phyloP scores from a whole-genome alignment of 108 stramenopile species.

The Mayamaea pseudoterrestris region DNA sequence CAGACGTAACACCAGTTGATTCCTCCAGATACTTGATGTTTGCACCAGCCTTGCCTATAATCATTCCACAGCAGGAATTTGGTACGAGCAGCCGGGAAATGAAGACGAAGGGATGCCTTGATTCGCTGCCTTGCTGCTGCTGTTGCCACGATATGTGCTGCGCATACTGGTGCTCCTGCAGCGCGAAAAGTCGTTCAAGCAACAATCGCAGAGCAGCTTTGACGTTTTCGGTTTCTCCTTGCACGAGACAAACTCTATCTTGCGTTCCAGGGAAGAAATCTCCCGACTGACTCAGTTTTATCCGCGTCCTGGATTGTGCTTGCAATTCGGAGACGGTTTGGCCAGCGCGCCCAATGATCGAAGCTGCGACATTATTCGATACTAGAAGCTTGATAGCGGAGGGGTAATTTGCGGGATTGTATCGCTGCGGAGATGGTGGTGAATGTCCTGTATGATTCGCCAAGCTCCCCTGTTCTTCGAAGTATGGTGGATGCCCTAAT shows the following conservation, averaged over 20 bases:
- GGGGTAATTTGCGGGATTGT: slow-evolving; percentile 12
- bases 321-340: slow-evolving; percentile 68
- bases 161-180: slow-evolving; percentile 40
- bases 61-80: slow-evolving; percentile 64
- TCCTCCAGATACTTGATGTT: slow-evolving; percentile 72
- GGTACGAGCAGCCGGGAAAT: slow-evolving; percentile 67
- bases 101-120: slow-evolving; percentile 33
- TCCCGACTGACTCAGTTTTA: slow-evolving; percentile 68
- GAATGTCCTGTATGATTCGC: no score
- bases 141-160: slow-evolving; percentile 27
- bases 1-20: slow-evolving; percentile 42
- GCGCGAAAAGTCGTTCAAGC: slow-evolving; percentile 35
- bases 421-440: not conserved
- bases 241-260: slow-evolving; percentile 70
- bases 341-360: slow-evolving; percentile 70
- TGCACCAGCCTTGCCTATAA: slow-evolving; percentile 65
- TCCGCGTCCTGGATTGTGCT: slow-evolving; percentile 45
- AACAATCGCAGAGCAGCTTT: slow-evolving; percentile 45
- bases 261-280: slow-evolving; percentile 68
- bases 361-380: slow-evolving; percentile 69
- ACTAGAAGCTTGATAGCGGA: slow-evolving; percentile 62
- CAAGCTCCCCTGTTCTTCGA: no score
- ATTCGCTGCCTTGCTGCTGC: slow-evolving; percentile 5
- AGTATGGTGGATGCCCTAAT: no score
- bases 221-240: slow-evolving; percentile 47